These are phyloP conservation scores for Phytophthora ramorum DNA, from an alignment of 352 stramenopile genomes.

Conservation along the genomic window DNA sequence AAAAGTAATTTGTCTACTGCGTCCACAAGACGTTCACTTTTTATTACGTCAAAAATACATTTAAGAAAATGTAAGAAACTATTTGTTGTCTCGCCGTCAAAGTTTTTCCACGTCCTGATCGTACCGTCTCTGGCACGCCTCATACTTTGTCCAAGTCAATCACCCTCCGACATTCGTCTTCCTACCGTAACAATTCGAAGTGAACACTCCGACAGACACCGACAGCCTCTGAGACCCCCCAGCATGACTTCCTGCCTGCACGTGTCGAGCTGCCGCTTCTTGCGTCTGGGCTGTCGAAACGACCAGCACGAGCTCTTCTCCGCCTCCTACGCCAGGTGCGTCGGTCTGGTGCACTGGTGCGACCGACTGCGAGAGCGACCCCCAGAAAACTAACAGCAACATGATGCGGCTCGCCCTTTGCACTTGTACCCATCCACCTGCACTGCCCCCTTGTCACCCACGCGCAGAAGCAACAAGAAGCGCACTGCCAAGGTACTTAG, in stretches of 20 bases:
- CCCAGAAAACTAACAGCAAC: not conserved
- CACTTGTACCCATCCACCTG: not conserved
- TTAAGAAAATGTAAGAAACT: too few relatives aligned
- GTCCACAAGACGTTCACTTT: too few relatives aligned
- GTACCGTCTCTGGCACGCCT: too few relatives aligned
- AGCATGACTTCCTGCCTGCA: conserved; percentile 8
- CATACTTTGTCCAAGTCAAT: too few relatives aligned
- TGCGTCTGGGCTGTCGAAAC: conserved; percentile 15
- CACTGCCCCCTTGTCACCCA: not conserved
- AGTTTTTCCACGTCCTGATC: too few relatives aligned
- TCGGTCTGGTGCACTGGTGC: not conserved
- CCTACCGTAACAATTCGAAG: too few relatives aligned
- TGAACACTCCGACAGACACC: too few relatives aligned
- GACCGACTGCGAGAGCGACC: not conserved
- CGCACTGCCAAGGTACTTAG: conserved; percentile 20
- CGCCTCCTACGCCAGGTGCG: conserved; percentile 21
- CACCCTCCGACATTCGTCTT: too few relatives aligned
- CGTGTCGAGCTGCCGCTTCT: conserved; percentile 17
- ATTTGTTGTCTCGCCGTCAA: too few relatives aligned
- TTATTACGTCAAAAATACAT: too few relatives aligned
- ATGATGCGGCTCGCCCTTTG: not conserved
- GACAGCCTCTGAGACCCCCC: not conserved
- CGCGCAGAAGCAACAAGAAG: conserved; percentile 29
- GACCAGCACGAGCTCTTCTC: conserved; percentile 24
- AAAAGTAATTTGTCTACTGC: too few relatives aligned